Evolutionary conservation across 176 grass and related monocot genomes (phyloP).

Genomic region (Avena atlantica): DNA sequence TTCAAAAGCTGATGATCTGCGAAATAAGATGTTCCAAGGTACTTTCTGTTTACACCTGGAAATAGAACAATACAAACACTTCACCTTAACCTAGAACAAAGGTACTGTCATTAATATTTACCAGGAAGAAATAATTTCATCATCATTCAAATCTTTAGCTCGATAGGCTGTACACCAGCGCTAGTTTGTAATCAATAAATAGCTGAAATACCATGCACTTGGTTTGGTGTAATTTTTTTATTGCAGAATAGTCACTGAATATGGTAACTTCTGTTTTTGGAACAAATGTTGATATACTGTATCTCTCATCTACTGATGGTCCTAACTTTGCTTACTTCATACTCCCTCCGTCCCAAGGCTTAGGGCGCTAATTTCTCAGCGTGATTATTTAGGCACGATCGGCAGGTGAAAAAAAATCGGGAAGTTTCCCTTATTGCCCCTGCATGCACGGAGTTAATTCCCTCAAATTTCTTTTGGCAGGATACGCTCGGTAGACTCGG

Average conservation of each 20-base stretch:
- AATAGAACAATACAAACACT: slow-evolving; percentile 15
- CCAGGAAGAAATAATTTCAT: slow-evolving; percentile 21
- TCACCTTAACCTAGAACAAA: background rate
- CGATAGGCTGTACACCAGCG: background rate
- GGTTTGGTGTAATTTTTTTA: background rate
- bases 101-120: background rate
- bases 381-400: too few relatives aligned
- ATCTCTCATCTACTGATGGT: background rate
- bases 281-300: slow-evolving; percentile 14
- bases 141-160: background rate
- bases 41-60: slow-evolving; percentile 15
- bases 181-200: background rate
- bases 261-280: background rate
- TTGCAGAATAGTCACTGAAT: background rate
- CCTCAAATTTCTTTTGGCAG: too few relatives aligned
- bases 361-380: too few relatives aligned
- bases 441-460: too few relatives aligned
- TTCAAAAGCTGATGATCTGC: slow-evolving; percentile 77
- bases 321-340: slow-evolving; percentile 7
- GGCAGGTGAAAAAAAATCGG: too few relatives aligned
- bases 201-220: background rate
- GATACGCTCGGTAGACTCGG: too few relatives aligned
- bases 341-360: too few relatives aligned
- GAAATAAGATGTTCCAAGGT: slow-evolving; percentile 92
- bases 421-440: too few relatives aligned